Percentiles rank a stretch among this genome's conserved stretches.
These are phyloP conservation scores for Epichloe hybrida DNA, from an alignment of 2,329 filamentous ascomycete species.

Conservation along the genomic window DNA sequence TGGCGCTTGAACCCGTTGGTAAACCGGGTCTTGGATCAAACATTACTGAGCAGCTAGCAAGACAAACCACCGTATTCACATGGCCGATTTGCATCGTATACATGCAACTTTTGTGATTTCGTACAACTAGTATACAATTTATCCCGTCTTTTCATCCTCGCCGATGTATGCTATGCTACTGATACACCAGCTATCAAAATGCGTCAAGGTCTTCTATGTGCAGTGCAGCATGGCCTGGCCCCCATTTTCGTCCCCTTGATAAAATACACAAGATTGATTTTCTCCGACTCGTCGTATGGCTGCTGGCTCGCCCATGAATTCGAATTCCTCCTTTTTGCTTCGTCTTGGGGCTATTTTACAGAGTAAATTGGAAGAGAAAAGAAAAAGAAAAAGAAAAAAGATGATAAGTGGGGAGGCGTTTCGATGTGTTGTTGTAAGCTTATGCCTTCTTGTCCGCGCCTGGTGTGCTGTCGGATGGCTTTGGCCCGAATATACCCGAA, in stretches of 20 bases:
- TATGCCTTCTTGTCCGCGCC: slow-evolving; percentile 9
- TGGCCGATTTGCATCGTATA: background rate
- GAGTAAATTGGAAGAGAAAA: background rate
- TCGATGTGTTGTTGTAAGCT: background rate
- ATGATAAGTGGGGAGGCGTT: background rate
- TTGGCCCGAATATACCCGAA: slow-evolving; percentile 16
- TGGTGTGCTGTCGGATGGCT: slow-evolving; percentile 4
- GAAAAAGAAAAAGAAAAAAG: background rate
- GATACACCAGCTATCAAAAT: background rate
- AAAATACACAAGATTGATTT: background rate
- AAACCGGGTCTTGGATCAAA: too few relatives aligned
- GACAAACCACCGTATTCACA: background rate
- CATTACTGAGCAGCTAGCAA: background rate
- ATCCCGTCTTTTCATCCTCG: background rate
- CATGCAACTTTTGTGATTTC: background rate
- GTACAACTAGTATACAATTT: slow-evolving; percentile 6
- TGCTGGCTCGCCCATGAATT: background rate
- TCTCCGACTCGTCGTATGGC: background rate
- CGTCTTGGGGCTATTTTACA: background rate
- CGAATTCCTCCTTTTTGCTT: background rate
- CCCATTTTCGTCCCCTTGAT: background rate
- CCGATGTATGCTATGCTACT: background rate
- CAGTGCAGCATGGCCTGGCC: background rate
- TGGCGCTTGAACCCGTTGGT: too few relatives aligned
- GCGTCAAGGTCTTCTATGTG: slow-evolving; percentile 2